These are phyloP conservation scores for Fusarium luffae DNA, from an alignment of 2,329 filamentous ascomycete genomes.

Conservation along the genomic window DNA sequence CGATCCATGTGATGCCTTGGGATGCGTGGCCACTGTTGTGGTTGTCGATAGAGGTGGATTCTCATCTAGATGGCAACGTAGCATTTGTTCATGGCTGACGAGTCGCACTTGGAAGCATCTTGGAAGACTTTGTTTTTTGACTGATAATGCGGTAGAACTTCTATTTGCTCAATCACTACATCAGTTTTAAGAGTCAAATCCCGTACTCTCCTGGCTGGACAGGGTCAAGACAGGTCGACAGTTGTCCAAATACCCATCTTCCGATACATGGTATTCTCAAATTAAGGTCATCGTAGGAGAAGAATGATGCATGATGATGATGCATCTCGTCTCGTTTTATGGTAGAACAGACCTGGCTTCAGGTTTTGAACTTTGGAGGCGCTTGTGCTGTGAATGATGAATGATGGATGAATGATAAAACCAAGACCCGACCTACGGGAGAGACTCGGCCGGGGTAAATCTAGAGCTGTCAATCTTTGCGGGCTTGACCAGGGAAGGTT, in stretches of 20 bases:
- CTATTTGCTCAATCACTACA: background rate
- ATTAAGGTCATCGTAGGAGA: background rate
- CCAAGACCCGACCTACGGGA: background rate
- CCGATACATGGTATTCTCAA: background rate
- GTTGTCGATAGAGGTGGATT: constrained; percentile 2
- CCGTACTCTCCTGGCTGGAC: background rate
- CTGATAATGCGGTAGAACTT: background rate
- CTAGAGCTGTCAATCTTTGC: constrained; percentile 36
- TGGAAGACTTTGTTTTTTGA: background rate
- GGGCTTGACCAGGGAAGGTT: constrained; percentile 39
- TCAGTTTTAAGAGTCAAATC: background rate
- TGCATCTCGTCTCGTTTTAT: constrained; percentile 4
- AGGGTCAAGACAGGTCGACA: background rate
- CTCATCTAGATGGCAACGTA: background rate
- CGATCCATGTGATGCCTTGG: constrained; percentile 23
- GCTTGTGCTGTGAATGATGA: constrained; percentile 3
- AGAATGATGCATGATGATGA: constrained; percentile 16
- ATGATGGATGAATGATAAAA: background rate
- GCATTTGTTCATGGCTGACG: constrained; percentile 6
- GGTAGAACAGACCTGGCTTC: constrained; percentile 20
- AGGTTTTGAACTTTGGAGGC: background rate
- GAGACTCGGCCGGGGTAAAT: constrained; percentile 15
- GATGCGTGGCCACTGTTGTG: background rate
- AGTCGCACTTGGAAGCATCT: background rate
- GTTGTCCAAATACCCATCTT: background rate